Base-by-base conservation (phyloP, 768 basidiomycete genomes). In the Coprinellus micaceus region DNA sequence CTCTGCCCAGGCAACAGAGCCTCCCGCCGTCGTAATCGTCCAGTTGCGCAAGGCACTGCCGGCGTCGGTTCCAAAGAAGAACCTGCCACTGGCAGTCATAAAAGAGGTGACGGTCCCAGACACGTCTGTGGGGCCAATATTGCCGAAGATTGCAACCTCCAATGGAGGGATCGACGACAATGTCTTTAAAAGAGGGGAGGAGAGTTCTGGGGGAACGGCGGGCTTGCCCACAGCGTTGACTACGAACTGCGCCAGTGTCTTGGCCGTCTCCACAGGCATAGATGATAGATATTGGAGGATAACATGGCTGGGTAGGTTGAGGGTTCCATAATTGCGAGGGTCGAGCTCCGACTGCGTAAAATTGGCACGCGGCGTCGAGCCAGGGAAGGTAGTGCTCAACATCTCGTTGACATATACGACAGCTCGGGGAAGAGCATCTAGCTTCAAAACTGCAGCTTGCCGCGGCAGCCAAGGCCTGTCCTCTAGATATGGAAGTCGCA, bases 81-180 rank as follows among this genome's bases (percentile, higher is more conserved):
- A 67, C 1, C 73, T 60, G 9, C 77, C 80, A 25, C 74, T 72
- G 21, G 82, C 66, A 10, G 74, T 76, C 9, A 78, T 71, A 57
- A 86, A 81, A 7, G 82, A 77, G 19, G 84, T 81, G 22, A 77
- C 68, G 6, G 76, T 75, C 30, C 71, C 77, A 33, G 61, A 60
- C 26, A 84, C 65, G 63, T 87, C 85, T 2, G 76, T 60, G 17
- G 78, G 73, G 13, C 66, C 62, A 24, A 87, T 66, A 13, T 77
- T 70, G 5, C 85, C 86, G 64, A 87, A 86, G n/a, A 87, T 63
- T 1, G 83, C 84, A 3, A 85, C 82, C 67, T 86, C 85, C 33
- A 88, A 63, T 1, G 69, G 58, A 22, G 84, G 86, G 44, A 87
- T 69, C 1, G 69, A 63, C 11, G 74, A 59, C n/a, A 85, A 61